phyloP scores from a whole-genome alignment of 2,329 filamentous ascomycete genomes.

The Orbilia javanica region DNA sequence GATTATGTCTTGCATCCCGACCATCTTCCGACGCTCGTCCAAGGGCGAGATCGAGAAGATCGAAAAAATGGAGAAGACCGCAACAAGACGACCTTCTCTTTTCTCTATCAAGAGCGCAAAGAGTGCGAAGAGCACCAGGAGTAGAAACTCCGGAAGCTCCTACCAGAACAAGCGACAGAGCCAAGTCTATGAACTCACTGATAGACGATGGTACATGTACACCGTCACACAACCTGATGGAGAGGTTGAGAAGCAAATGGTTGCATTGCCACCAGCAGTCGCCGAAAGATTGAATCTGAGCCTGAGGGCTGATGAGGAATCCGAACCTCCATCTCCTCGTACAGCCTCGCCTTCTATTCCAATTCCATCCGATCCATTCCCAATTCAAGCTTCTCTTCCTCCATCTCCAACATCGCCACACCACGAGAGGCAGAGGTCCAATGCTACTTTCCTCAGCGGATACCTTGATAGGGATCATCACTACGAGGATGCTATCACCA shows the following conservation, averaged over 20 bases:
- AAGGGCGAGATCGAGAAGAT: slow-evolving; percentile 34
- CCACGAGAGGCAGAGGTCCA: slow-evolving; percentile 49
- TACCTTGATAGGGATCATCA: slow-evolving; percentile 43
- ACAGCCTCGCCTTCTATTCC: slow-evolving; percentile 53
- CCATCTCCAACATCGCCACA: slow-evolving; percentile 46
- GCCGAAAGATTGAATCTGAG: slow-evolving; percentile 53
- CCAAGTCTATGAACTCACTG: slow-evolving; percentile 57
- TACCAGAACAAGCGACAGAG: slow-evolving; percentile 57
- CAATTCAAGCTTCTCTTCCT: slow-evolving; percentile 30
- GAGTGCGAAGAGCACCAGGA: slow-evolving; percentile 48
- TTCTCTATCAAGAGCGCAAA: slow-evolving; percentile 54
- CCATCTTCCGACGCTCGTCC: slow-evolving; percentile 52
- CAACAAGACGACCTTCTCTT: slow-evolving; percentile 49
- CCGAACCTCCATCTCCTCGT: slow-evolving; percentile 53
- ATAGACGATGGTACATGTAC: slow-evolving; percentile 58
- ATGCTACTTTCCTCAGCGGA: slow-evolving; percentile 42
- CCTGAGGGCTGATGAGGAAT: slow-evolving; percentile 47
- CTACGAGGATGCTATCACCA: slow-evolving; percentile 55
- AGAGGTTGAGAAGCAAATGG: slow-evolving; percentile 52
- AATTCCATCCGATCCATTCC: slow-evolving; percentile 45
- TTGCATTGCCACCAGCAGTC: slow-evolving; percentile 48
- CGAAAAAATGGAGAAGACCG: slow-evolving; percentile 46
- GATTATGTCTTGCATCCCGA: slow-evolving; percentile 56
- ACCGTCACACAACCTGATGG: slow-evolving; percentile 53
- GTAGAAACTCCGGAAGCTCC: slow-evolving; percentile 50